A percentile compares a stretch with the other conserved stretches of the same genome.
Conservation (phyloP, 1,284 basidiomycete genomes). For the Trametes versicolor region DNA sequence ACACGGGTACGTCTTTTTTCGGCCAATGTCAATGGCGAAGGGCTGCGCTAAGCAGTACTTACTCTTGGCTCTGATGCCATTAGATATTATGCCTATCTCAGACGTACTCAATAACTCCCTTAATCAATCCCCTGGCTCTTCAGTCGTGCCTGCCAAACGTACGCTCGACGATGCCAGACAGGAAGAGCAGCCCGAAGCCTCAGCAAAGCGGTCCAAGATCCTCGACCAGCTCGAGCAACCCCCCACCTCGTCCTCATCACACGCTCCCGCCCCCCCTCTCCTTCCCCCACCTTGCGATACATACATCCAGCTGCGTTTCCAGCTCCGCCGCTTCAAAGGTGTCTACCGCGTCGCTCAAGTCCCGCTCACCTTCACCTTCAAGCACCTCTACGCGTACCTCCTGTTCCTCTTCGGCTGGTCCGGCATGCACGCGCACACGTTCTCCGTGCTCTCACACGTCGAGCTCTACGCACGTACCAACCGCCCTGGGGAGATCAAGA, state of each 20-base stretch:
- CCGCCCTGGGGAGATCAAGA: constrained; percentile 45
- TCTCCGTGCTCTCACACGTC: constrained; percentile 41
- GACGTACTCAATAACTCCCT: not conserved
- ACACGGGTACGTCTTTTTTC: no score
- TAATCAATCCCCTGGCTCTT: not conserved
- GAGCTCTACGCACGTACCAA: constrained; percentile 37
- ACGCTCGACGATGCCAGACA: not conserved
- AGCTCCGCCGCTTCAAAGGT: constrained; percentile 43
- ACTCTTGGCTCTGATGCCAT: not conserved
- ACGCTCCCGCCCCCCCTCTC: not conserved
- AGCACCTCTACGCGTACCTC: constrained; percentile 47
- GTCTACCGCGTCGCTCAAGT: constrained; percentile 46
- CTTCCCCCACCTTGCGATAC: constrained; percentile 14
- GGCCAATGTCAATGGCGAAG: not conserved
- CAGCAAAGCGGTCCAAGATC: not conserved
- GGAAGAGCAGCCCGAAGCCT: not conserved
- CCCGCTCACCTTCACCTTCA: constrained; percentile 48
- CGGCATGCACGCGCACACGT: constrained; percentile 41
- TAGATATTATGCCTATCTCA: not conserved
- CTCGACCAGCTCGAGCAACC: not conserved
- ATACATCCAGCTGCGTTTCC: constrained; percentile 46
- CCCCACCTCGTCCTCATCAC: not conserved
- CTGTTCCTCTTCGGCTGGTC: constrained; percentile 51
- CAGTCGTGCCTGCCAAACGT: not conserved
- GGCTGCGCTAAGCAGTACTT: not conserved